Base-by-base conservation (phyloP, 2,329 filamentous ascomycete species). In the Mycosphaerella sp. region DNA sequence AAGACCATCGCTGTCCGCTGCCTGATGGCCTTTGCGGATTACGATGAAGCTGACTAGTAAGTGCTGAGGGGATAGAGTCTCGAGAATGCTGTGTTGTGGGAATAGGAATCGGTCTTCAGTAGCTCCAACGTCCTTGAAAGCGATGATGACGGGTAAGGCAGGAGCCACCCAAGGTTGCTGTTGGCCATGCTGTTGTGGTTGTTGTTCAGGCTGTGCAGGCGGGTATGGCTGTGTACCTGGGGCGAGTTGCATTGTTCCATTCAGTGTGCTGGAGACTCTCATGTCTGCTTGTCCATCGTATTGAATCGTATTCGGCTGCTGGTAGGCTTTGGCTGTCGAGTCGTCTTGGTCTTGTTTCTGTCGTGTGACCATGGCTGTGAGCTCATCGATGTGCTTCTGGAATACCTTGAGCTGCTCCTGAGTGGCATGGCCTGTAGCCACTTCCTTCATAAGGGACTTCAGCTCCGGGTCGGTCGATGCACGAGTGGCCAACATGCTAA, bases 401-500 rank as follows among this genome's bases (percentile, higher is more conserved):
- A 93, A 93, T 58, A 84, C 81, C 45, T 82, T 82, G 10, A 93
- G 73, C 67, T 93, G 86, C 11, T 83, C 80, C 38, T 82, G 79
- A 10, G 80, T 82, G 0, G 88, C 88, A 61, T 85, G 80, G 1
- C 87, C 87, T 29, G 84, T 83, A 0, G 88, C 88, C 0, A 93
- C 88, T 50, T 87, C 82, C 68, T 89, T 89, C 88, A 93, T 93
- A 0, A 93, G 75, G 36, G 86, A 83, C 54, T 89, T 84, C 8
- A 93, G 74, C 52, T 85, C 78, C 0, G 83, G 79, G 66, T 93
- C 86, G 26, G 81, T 82, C 0, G 85, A 86, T 6, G 88, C 88
- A 59, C 82, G 82, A 63, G 88, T 85, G 0, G 88, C 88, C 26
- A 93, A 74, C 59, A 87, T 83, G 48, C 89, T 84, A 53, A 93